Evolutionary conservation across 2,329 filamentous ascomycete genomes (phyloP).

Genomic region (Fusarium pseudocircinatum): DNA sequence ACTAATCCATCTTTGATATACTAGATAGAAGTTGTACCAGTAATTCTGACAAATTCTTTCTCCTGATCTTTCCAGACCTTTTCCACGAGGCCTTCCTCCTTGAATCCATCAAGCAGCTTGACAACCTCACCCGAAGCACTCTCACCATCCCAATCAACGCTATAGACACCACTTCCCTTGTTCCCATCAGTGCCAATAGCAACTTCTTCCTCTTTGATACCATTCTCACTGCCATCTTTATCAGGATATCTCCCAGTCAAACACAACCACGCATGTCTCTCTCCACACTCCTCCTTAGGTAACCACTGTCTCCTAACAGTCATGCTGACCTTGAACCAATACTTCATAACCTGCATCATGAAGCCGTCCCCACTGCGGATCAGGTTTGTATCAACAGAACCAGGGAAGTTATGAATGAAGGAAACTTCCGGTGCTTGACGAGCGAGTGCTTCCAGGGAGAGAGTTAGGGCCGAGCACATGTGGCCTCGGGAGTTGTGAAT

Average conservation of each 20-base stretch:
- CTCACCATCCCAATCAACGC: conserved; percentile 37
- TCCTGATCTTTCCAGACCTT: conserved; percentile 39
- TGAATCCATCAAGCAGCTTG: conserved; percentile 22
- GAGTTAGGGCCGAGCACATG: conserved; percentile 35
- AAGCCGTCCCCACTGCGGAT: conserved; percentile 34
- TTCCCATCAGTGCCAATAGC: conserved; percentile 33
- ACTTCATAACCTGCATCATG: conserved; percentile 28
- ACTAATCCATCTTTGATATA: fast-evolving
- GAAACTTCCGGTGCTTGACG: conserved; percentile 36
- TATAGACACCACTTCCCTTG: conserved; percentile 40
- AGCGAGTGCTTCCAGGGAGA: conserved; percentile 40
- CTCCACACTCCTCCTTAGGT: conserved; percentile 34
- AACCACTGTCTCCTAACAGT: conserved; percentile 19
- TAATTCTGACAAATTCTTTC: conserved; percentile 37
- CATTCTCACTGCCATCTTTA: not conserved
- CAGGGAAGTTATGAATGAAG: conserved; percentile 47
- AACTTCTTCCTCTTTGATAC: not conserved
- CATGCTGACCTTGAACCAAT: conserved; percentile 14
- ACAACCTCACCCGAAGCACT: conserved; percentile 25
- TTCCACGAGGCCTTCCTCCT: conserved; percentile 31
- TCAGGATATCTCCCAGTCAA: conserved; percentile 32
- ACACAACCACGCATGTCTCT: conserved; percentile 41
- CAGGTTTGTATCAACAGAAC: conserved; percentile 41
- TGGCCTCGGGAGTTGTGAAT: conserved; percentile 35
- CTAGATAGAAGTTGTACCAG: not conserved